Conservation (phyloP, 2,329 filamentous ascomycete species). For the Samsoniella hepiali region DNA sequence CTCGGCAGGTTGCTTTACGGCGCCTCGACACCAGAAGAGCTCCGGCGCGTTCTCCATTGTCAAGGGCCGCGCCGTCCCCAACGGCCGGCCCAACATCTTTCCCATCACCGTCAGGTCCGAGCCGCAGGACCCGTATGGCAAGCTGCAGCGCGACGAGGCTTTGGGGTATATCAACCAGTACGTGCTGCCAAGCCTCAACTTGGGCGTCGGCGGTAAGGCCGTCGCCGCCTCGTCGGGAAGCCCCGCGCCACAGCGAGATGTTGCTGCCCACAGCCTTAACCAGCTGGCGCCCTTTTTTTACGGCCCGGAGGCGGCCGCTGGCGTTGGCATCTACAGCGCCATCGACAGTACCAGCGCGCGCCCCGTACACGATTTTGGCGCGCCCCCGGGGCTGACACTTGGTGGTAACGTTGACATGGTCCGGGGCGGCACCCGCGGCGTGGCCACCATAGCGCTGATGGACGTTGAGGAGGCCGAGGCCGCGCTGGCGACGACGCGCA, state of each 20-base stretch:
- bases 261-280: constrained; percentile 49
- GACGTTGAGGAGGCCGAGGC: constrained; percentile 62
- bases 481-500: constrained; percentile 48
- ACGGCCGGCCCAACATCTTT: constrained; percentile 61
- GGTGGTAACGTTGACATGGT: constrained; percentile 30
- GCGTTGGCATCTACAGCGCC: constrained; percentile 43
- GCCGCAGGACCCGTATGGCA: constrained; percentile 57
- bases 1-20: constrained; percentile 54
- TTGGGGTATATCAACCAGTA: constrained; percentile 69
- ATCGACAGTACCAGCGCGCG: constrained; percentile 31
- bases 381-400: constrained; percentile 21
- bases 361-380: constrained; percentile 34
- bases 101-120: constrained; percentile 46
- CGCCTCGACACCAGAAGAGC: constrained; percentile 51
- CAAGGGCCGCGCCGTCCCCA: constrained; percentile 62
- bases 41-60: constrained; percentile 59
- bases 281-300: constrained; percentile 57
- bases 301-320: constrained; percentile 43
- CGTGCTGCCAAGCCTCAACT: constrained; percentile 57
- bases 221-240: constrained; percentile 31
- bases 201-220: constrained; percentile 46
- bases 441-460: constrained; percentile 52
- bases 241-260: constrained; percentile 39
- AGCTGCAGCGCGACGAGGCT: constrained; percentile 64
- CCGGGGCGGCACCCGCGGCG: constrained; percentile 30